Evolutionary conservation across 106 monocot species (phyloP).

Genomic region (Hemerocallis citrina): DNA sequence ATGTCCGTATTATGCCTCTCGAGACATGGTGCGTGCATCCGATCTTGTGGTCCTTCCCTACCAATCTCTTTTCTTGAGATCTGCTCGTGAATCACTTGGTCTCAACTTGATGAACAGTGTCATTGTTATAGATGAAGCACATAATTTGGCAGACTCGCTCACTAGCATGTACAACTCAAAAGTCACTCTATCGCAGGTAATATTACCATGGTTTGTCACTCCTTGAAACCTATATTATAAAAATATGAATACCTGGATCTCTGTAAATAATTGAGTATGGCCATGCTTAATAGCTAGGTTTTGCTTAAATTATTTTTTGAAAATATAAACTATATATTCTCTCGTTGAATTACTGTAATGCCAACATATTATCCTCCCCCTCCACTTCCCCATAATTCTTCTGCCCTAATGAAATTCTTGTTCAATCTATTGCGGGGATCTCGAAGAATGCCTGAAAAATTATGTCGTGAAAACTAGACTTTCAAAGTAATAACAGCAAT

Average conservation of each 20-base stretch:
- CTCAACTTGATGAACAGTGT: conserved; percentile 77
- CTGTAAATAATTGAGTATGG: too few relatives aligned
- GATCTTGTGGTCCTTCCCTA: conserved; percentile 91
- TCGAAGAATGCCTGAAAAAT: too few relatives aligned
- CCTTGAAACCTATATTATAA: not conserved
- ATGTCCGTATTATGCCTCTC: conserved; percentile 90
- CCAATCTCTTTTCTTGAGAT: conserved; percentile 75
- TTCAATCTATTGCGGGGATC: too few relatives aligned
- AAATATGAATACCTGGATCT: not conserved
- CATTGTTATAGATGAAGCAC: conserved; percentile 92
- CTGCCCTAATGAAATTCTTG: too few relatives aligned
- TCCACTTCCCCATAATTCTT: too few relatives aligned
- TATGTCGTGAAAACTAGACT: too few relatives aligned
- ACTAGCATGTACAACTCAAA: conserved; percentile 91
- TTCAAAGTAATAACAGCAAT: too few relatives aligned
- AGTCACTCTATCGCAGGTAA: conserved; percentile 70
- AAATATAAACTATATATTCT: too few relatives aligned
- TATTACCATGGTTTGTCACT: not conserved
- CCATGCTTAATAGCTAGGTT: too few relatives aligned
- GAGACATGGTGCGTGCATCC: conserved; percentile 56
- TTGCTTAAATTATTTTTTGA: too few relatives aligned
- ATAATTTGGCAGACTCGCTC: conserved; percentile 88
- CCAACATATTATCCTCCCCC: too few relatives aligned
- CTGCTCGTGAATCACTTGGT: conserved; percentile 88
- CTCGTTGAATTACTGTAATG: too few relatives aligned